phyloP scores from a whole-genome alignment of 83 land plant species.

The Larix sibirica region DNA sequence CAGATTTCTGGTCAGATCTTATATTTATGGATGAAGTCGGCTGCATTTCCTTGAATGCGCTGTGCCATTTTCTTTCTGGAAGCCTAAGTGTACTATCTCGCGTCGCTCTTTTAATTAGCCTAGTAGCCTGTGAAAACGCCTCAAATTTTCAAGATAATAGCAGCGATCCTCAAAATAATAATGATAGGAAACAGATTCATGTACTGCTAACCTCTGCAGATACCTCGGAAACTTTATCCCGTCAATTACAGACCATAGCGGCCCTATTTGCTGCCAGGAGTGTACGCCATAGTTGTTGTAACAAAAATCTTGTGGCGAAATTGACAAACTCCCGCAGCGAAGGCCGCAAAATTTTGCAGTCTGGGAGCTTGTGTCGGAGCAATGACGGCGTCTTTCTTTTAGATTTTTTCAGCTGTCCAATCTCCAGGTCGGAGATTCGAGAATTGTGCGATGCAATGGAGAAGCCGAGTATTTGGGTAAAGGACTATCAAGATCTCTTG shows the following conservation, averaged over 20 bases:
- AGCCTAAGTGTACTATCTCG: background rate
- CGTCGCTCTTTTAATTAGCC: conserved; percentile 5
- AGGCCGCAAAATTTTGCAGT: background rate
- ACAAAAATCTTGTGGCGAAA: background rate
- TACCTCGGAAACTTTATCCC: conserved; percentile 4
- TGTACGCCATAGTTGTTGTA: background rate
- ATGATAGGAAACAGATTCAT: conserved; percentile 1
- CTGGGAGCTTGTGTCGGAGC: conserved; percentile 7
- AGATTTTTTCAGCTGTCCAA: background rate
- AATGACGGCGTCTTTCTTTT: conserved; percentile 10
- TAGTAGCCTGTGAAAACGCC: background rate
- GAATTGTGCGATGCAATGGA: conserved; percentile 9
- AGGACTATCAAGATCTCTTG: background rate
- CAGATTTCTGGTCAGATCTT: conserved; percentile 2
- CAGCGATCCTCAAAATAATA: background rate
- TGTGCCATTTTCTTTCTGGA: background rate
- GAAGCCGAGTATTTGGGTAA: conserved; percentile 7
- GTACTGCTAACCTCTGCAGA: background rate
- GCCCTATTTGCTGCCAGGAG: background rate
- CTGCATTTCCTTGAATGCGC: background rate
- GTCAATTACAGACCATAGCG: conserved; percentile 1
- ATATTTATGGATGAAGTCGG: conserved; percentile 12
- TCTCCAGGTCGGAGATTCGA: background rate
- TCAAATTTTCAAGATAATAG: conserved; percentile 7
- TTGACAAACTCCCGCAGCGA: background rate